Evolutionary conservation across 2,329 filamentous ascomycete species (phyloP), one percentile per base, ranked within the genome.

Genomic region (Phyllosticta citriasiana): DNA sequence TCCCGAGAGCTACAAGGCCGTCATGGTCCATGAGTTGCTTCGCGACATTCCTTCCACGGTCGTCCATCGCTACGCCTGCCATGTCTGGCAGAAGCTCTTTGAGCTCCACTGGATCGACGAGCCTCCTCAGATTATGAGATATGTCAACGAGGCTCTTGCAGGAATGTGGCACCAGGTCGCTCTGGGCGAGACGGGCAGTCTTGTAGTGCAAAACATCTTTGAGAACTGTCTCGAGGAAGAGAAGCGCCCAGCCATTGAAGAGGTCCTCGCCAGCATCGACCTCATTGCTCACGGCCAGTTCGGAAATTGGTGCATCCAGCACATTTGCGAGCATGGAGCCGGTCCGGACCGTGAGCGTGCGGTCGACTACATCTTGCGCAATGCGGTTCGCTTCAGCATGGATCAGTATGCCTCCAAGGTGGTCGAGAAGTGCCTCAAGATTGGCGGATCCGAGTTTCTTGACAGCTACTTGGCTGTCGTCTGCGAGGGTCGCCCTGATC

Each of bases 161-260:
- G 93, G 93, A 63, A 97, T 97, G 91, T 99, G 94, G 94, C 92
- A 97, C 71, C 93, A 99, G 71, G 94, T 99, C 65, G 95, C 95
- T 24, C 80, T 97, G 58, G 94, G 94, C 40, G 94, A 99, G 79
- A 99, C 95, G 10, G 94, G 94, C 63, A 99, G 94, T 73, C 81
- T 99, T 68, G 94, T 99, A 54, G 95, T 99, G 56, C 94, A 99
- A 76, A 99, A 99, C 74, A 99, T 99, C 71, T 99, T 99, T 73
- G 94, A 99, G 78, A 99, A 99, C 70, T 99, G 94, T 70, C 83
- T 97, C 30, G 95, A 99, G 71, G 93, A 97, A 70, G 94, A 99
- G 78, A 99, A 99, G 92, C 91, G 95, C 63, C 92, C 92, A 54
- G 97, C 94, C 71, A 96, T 99, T 71, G 92, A 96, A 73, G 94